These are phyloP conservation scores for maize (Zea mays) DNA, from an alignment of 176 grass and related monocot species.

Conservation along the genomic window Zm-B73-REFERENCE-NAM-5.0 NC_050102.1:153905501-153906000, in stretches of 20 bases:
- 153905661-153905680: not conserved
- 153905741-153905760: not conserved
- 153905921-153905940: not conserved
- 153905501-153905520: not conserved
- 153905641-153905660: not conserved
- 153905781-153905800: not conserved
- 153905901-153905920: not conserved
- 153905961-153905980: not conserved
- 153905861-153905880: not conserved
- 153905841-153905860: not conserved
- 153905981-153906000: not conserved
- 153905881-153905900: not conserved
- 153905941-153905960: not conserved
- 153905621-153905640: not conserved
- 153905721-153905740: not conserved
- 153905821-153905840: constrained; percentile 2
- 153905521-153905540: not conserved
- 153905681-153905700: not conserved
- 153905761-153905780: not conserved
- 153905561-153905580: too few species aligned
- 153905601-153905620: not conserved
- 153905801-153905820: not conserved
- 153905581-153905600: too few species aligned
- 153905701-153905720: constrained; percentile 6
- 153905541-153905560: too few species aligned